Conservation (phyloP, 306 rosid species). For the Dalbergia cochinchinensis region DNA sequence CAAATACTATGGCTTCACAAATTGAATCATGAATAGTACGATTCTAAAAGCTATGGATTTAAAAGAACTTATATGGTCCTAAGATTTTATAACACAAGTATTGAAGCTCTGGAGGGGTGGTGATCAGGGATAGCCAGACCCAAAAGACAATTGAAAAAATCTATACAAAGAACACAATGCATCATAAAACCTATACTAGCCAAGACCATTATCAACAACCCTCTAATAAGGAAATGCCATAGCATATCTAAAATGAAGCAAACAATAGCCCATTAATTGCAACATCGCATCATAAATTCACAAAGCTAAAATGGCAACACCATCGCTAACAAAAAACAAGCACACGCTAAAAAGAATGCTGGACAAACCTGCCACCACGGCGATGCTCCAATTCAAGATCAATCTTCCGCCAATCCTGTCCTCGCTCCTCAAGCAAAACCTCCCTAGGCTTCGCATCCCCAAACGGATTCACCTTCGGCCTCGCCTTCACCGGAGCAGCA, state of each 20-base stretch:
- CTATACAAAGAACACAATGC: too few relatives aligned
- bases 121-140: neutral
- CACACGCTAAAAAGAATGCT: slow-evolving; percentile 16
- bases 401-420: slow-evolving; percentile 93
- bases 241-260: neutral
- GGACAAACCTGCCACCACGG: slow-evolving; percentile 69
- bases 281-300: neutral
- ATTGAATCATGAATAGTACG: neutral
- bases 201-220: neutral
- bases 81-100: neutral
- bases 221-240: neutral
- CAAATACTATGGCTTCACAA: neutral
- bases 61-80: neutral
- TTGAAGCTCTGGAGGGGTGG: neutral
- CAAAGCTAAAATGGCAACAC: neutral
- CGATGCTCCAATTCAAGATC: slow-evolving; percentile 92
- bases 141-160: neutral
- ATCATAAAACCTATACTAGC: too few relatives aligned
- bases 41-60: neutral
- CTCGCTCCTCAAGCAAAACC: slow-evolving; percentile 83
- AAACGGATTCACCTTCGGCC: slow-evolving; percentile 87
- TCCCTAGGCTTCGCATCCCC: slow-evolving; percentile 99
- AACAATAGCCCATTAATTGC: neutral
- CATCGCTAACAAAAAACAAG: neutral
- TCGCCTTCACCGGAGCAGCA: slow-evolving; percentile 55